Evolutionary conservation across 164 flowering plant genomes (phyloP).

Genomic region (Sextonia rubra): DNA sequence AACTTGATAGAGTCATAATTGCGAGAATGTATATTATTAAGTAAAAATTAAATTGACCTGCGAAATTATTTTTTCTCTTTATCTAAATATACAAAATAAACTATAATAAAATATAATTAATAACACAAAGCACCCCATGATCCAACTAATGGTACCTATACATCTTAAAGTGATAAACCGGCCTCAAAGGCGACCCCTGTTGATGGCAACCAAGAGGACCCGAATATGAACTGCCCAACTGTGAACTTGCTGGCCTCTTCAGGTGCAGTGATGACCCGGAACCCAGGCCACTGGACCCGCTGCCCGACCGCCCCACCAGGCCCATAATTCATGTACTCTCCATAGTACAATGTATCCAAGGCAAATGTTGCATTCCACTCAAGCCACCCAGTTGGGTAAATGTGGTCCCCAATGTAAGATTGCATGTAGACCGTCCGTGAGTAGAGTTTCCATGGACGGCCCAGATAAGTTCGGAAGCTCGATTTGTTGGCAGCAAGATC

Average conservation of each 20-base stretch:
- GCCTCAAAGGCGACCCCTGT: slow-evolving; percentile 23
- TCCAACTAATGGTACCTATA: not conserved
- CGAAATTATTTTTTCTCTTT: too few species aligned
- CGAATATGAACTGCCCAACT: slow-evolving; percentile 20
- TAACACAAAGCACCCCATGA: not conserved
- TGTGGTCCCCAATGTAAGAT: slow-evolving; percentile 17
- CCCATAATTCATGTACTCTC: slow-evolving; percentile 27
- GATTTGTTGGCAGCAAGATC: slow-evolving; percentile 25
- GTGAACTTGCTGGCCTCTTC: slow-evolving; percentile 25
- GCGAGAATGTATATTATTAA: too few species aligned
- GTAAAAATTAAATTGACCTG: too few species aligned
- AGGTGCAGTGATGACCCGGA: slow-evolving; percentile 19
- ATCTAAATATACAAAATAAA: not conserved
- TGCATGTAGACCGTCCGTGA: slow-evolving; percentile 17
- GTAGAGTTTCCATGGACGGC: slow-evolving; percentile 29
- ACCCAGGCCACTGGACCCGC: slow-evolving; percentile 27
- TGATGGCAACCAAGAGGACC: slow-evolving; percentile 26
- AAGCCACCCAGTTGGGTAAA: slow-evolving; percentile 21
- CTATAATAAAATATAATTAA: too few species aligned
- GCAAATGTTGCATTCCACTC: slow-evolving; percentile 22
- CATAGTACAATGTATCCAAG: slow-evolving; percentile 23
- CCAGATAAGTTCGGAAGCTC: slow-evolving; percentile 12
- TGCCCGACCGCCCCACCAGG: slow-evolving; percentile 23
- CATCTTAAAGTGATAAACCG: slow-evolving; percentile 18
- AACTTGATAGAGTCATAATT: too few species aligned